Evolutionary conservation across 768 basidiomycete species (phyloP), one percentile per base, ranked within the genome.

Genomic region (Tylopilus intermedius): DNA sequence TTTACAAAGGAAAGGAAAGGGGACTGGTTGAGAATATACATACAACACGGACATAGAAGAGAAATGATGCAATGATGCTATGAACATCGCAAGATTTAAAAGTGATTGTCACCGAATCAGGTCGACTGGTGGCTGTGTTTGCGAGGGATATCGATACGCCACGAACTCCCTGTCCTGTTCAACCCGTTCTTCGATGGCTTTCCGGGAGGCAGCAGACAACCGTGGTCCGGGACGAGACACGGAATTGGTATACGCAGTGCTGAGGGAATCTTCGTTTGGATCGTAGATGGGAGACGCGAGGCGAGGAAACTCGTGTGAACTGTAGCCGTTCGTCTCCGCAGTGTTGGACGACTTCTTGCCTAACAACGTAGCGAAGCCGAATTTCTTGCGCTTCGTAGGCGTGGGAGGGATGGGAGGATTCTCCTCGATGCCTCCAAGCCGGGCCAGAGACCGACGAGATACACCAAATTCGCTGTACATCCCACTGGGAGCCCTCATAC

Each of bases 141-240:
- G 80, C 13, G 89, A 90, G 7, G 90, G 90, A 67, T 93, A 93
- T 38, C 90, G 82, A 66, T 92, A 91, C 4, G 90, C 88, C 54
- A 92, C 83, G 63, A 93, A 92, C 15, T 91, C 87, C 3, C 80
- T 69, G 65, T 90, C 89, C 68, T 88, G 90, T n/a, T 84, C 78
- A n/a, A 93, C 88, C 21, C 89, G 76, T 59, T 85, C 82, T 60
- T 88, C 87, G 50, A 90, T 74, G 44, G 82, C 82, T 72, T 83
- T 90, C 51, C 84, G 79, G 15, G 85, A 83, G 9, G 77, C 76
- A 18, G 82, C 72, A 39, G 86, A 87, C 75, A 83, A 74, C 48
- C 86, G 76, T 45, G 81, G 72, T 30, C 68, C 72, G 8, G 72
- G 74, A 24, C 80, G 71, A 32, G 80, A 79, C 18, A 72, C 72